Evolutionary conservation across 805 yeast genomes (phyloP).

Genomic region (Lipomyces oligophaga): DNA sequence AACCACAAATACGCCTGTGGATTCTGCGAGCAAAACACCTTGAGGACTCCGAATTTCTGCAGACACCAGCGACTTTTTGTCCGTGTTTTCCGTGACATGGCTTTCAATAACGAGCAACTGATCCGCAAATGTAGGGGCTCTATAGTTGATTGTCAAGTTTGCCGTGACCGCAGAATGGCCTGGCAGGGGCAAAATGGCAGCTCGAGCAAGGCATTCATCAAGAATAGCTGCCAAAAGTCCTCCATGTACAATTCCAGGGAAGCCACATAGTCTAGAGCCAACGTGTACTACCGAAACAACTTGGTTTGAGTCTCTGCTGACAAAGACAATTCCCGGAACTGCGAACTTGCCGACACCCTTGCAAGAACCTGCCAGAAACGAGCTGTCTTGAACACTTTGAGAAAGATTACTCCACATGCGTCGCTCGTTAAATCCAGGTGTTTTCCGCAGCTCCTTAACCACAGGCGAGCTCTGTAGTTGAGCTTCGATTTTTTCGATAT

Average conservation of each 20-base stretch:
- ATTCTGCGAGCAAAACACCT: slow-evolving; percentile 21
- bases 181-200: slow-evolving; percentile 23
- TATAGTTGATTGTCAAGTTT: slow-evolving; percentile 19
- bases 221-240: slow-evolving; percentile 74
- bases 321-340: slow-evolving; percentile 69
- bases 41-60: slow-evolving; percentile 8
- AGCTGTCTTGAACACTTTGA: slow-evolving; percentile 19
- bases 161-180: slow-evolving; percentile 22
- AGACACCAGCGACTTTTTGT: slow-evolving; percentile 14
- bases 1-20: slow-evolving; percentile 22
- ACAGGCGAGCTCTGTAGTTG: slow-evolving; percentile 28
- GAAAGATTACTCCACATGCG: slow-evolving; percentile 32
- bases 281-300: slow-evolving; percentile 64
- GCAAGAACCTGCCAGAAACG: slow-evolving; percentile 56
- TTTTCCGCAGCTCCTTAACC: slow-evolving; percentile 28
- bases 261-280: slow-evolving; percentile 57
- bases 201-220: slow-evolving; percentile 64
- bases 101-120: slow-evolving; percentile 17
- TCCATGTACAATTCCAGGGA: slow-evolving; percentile 50
- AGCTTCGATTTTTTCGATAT: slow-evolving; percentile 5
- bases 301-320: slow-evolving; percentile 48
- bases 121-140: slow-evolving; percentile 17
- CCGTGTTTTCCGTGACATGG: slow-evolving; percentile 21
- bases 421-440: slow-evolving; percentile 27
- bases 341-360: slow-evolving; percentile 65